Evolutionary conservation across 306 rosid species (phyloP), one percentile per base, ranked within the genome.

Genomic region (Trichosanthes cucumerina): DNA sequence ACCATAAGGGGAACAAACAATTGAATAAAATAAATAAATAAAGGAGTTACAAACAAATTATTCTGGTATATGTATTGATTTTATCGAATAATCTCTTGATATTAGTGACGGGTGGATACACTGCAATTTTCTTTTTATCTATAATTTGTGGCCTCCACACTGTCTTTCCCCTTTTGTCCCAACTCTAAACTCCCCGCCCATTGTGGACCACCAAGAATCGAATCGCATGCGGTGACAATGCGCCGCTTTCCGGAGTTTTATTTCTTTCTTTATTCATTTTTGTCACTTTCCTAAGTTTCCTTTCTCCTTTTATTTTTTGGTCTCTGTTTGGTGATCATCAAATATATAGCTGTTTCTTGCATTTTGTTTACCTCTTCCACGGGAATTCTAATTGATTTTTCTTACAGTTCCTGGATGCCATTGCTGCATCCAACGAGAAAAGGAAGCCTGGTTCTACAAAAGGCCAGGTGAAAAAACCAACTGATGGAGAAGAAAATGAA

Each of bases 401-500:
- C 75, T 1, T 23, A 18, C 23, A 31, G 73, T 50, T 75, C 26
- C 81, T 73, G 36, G 23, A 14, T 34, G 50, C 15, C 19, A 58
- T 66, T 72, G 23, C 62, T 12, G 75, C 46, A 41, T 49, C 53
- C 18, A 41, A 83, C 43, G 21, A 66, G 64, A 23, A 33, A 8
- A 36, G 76, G 73, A 7, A 74, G 49, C 11, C 16, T 59, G 13
- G 9, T 23, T 34, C 11, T 26, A 47, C 43, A 18, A 66, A 80
- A 18, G 57, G 71, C 31, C 47, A 77, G 7, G 6, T n/a, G 0
- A 53, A 11, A 6, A n/a, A 76, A 24, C 81, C 81, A 9, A 77
- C 49, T 4, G 85, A 86, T 57, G 86, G 78, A 7, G 89, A 39
- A 18, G 83, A 66, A 79, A 80, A 82, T 58, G 81, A 76, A 8